Conservation (phyloP, 306 rosid genomes). For the Cercis canadensis region DNA sequence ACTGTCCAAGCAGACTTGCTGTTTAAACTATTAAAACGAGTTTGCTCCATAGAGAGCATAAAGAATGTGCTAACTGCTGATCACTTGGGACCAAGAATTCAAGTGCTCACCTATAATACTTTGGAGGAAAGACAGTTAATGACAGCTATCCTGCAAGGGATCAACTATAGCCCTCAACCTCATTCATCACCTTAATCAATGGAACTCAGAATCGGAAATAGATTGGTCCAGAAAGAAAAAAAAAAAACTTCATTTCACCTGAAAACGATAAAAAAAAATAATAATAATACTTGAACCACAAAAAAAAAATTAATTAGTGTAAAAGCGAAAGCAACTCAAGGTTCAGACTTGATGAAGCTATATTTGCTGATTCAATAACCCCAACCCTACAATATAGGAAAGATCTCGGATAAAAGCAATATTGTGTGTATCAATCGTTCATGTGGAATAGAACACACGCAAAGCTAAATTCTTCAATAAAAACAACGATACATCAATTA, state of each 20-base stretch:
- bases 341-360: constrained; percentile 5
- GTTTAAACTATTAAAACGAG: too few relatives aligned
- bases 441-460: neutral
- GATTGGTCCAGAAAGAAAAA: neutral
- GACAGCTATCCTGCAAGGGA: constrained; percentile 7
- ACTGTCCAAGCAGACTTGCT: neutral
- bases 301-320: neutral
- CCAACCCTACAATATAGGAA: neutral
- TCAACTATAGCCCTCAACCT: constrained; percentile 13
- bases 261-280: neutral
- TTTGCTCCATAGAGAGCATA: neutral
- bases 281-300: neutral
- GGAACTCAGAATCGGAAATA: neutral
- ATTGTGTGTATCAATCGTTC: neutral
- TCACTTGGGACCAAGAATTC: too few relatives aligned
- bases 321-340: neutral
- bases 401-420: constrained; percentile 30
- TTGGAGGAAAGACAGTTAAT: neutral
- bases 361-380: neutral
- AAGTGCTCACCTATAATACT: constrained; percentile 8
- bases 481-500: neutral
- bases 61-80: too few relatives aligned
- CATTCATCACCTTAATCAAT: constrained; percentile 9
- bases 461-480: neutral
- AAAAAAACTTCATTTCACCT: neutral